Evolutionary conservation across 306 rosid genomes (phyloP).

Genomic region (Quercus berberidifolia): DNA sequence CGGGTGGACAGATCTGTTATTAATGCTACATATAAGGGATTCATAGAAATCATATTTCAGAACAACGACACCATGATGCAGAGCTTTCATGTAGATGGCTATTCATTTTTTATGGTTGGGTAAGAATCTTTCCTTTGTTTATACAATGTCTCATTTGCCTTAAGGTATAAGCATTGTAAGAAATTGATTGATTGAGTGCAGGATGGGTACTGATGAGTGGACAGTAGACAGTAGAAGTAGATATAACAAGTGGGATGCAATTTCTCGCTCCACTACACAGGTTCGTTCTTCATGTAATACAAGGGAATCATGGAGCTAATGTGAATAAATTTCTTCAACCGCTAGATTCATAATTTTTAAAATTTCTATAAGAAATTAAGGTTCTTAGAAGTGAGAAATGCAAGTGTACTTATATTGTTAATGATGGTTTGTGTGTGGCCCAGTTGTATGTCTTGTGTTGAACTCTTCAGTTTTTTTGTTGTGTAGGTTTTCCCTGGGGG

Average conservation of each 20-base stretch:
- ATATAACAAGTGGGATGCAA: conserved; percentile 78
- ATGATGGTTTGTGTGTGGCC: background rate
- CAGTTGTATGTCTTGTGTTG: background rate
- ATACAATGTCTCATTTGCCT: background rate
- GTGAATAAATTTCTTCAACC: background rate
- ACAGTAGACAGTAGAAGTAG: conserved; percentile 67
- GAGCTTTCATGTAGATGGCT: conserved; percentile 74
- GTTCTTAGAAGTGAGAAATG: background rate
- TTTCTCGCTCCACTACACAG: conserved; percentile 74
- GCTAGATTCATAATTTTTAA: too few relatives aligned
- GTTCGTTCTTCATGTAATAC: conserved; percentile 25
- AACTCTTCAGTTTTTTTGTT: background rate
- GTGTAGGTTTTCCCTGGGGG: conserved; percentile 76
- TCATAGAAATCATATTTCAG: conserved; percentile 74
- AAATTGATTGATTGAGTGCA: conserved; percentile 32
- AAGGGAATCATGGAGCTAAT: background rate
- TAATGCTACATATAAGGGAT: too few relatives aligned
- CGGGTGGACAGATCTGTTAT: too few relatives aligned
- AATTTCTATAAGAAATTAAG: background rate
- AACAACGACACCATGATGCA: conserved; percentile 75
- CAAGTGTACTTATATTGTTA: background rate
- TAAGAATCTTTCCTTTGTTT: conserved; percentile 29
- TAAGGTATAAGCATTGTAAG: background rate
- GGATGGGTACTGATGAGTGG: conserved; percentile 72
- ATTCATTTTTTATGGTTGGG: conserved; percentile 81